Conservation (phyloP, 2,329 filamentous ascomycete species). For the Penicillium sp. region DNA sequence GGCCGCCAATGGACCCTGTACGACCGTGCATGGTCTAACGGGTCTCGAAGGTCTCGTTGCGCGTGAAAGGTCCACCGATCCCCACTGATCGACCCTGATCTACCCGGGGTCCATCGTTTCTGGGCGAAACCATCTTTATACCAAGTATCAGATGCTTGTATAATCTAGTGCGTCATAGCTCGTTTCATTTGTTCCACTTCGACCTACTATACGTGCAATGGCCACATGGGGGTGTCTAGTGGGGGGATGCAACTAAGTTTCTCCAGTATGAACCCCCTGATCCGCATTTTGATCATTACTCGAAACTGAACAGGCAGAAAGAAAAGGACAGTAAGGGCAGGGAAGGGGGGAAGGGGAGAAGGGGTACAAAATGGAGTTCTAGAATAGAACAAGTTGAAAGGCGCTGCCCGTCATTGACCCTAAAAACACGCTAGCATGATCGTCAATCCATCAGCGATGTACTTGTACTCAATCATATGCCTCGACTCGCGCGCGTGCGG, state of each 20-base stretch:
- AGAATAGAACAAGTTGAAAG: not conserved
- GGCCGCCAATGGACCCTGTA: not conserved
- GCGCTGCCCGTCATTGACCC: not conserved
- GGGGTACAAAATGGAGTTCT: too few relatives aligned
- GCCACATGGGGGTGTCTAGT: not conserved
- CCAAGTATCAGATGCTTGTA: slow-evolving; percentile 9
- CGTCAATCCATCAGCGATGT: not conserved
- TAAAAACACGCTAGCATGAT: slow-evolving; percentile 1
- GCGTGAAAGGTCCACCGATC: not conserved
- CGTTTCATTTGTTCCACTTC: not conserved
- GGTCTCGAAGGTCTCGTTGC: not conserved
- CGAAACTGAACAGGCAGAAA: too few relatives aligned
- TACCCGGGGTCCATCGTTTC: slow-evolving; percentile 4
- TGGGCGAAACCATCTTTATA: not conserved
- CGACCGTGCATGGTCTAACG: not conserved
- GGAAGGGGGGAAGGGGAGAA: not conserved
- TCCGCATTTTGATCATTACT: not conserved
- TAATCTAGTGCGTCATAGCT: slow-evolving; percentile 4
- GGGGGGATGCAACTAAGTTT: not conserved
- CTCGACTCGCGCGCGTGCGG: not conserved
- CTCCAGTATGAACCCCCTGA: not conserved
- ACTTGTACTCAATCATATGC: not conserved
- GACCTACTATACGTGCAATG: not conserved
- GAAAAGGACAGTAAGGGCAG: too few relatives aligned
- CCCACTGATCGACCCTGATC: slow-evolving; percentile 10